Conservation (phyloP, 345 rosid genomes). For the Triadica sebifera region DNA sequence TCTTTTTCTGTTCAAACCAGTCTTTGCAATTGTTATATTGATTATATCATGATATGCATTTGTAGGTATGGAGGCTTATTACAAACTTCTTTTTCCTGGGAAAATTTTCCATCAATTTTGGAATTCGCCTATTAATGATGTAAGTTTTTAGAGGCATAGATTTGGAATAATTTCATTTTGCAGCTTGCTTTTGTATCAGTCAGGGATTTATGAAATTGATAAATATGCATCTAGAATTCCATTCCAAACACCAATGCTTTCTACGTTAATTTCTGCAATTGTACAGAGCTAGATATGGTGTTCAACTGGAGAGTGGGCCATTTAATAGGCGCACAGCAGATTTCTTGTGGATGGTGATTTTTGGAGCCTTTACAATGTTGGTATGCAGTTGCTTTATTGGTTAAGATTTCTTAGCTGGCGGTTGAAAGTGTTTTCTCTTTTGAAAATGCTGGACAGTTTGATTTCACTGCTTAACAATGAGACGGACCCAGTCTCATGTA, state of each 20-base stretch:
- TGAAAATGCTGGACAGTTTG: not conserved
- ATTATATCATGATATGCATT: not conserved
- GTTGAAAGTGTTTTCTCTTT: not conserved
- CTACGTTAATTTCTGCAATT: not conserved
- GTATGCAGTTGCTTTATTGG: conserved; percentile 29
- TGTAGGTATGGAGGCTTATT: conserved; percentile 83
- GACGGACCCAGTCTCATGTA: not conserved
- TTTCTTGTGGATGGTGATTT: conserved; percentile 79
- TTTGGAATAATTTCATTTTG: not conserved
- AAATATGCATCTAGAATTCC: not conserved
- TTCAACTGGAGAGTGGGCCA: conserved; percentile 84
- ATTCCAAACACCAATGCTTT: conserved; percentile 4
- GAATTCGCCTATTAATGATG: conserved; percentile 70
- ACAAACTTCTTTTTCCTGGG: conserved; percentile 88
- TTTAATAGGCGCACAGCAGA: conserved; percentile 87
- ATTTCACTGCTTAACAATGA: not conserved
- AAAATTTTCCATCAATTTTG: conserved; percentile 78
- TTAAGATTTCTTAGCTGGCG: conserved; percentile 15
- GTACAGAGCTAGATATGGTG: conserved; percentile 89
- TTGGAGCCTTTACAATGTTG: conserved; percentile 55
- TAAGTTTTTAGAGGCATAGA: conserved; percentile 28
- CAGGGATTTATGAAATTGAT: not conserved
- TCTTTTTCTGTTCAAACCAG: not conserved
- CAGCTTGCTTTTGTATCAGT: not conserved
- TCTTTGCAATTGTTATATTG: not conserved